Evolutionary conservation across 305 asterid species (phyloP), one percentile per base, ranked within the genome.

Genomic region (Rubia balearica): DNA sequence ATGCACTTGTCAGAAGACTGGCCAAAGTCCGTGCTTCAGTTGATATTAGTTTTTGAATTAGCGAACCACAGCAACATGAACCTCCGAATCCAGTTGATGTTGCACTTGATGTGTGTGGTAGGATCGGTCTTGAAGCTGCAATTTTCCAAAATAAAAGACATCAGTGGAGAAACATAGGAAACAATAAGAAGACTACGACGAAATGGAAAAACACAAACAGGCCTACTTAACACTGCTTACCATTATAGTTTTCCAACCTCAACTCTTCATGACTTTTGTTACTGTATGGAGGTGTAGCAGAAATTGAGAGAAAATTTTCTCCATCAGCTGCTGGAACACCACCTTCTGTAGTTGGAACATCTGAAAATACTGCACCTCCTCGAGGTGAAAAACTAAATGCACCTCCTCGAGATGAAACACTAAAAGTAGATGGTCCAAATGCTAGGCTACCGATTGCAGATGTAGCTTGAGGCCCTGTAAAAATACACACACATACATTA

Each of bases 241-340:
- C 42, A 40, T 14, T 17, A 55, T 66, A 14, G 62, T 74, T 51
- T 60, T 74, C 69, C 8, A 74, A 61, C 57, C 60, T 74, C 73
- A 67, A 42, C 73, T 74, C 76, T 60, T 76, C 80, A 57, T 66
- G 73, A 16, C 45, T 76, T 36, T 73, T 72, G 14, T 9, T 17
- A 51, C 69, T n/a, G 30, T 49, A 68, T 16, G 14, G 8, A 19
- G 61, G 63, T 43, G 69, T 72, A 51, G 72, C 72, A 43, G 79
- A 75, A 27, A 70, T 71, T 2, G 79, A 70, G 17, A 64, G 8
- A 8, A 70, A 4, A 0, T 46, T 56, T 6, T 16, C 60, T 56
- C 10, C 48, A 5, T 0, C 38, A 33, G 41, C 19, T 19, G 78
- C 65, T 62, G 74, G 60, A 51, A 33, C 36, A 33, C 36, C 36